Conservation (phyloP, 805 yeast genomes). For the Candida fluviatilis region DNA sequence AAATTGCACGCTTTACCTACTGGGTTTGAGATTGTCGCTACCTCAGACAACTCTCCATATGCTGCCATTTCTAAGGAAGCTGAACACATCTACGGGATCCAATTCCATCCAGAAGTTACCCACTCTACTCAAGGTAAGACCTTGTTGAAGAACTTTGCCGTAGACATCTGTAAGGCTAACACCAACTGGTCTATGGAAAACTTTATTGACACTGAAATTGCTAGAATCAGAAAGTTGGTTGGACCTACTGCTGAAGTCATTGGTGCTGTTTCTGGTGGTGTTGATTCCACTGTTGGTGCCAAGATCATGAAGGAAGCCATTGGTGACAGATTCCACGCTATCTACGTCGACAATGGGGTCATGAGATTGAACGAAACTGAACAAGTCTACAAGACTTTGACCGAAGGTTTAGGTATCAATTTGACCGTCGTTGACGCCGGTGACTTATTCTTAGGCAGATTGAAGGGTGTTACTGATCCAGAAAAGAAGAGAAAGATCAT, state of each 20-base stretch:
- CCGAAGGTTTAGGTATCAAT: conserved; percentile 91
- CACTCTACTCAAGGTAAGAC: conserved; percentile 90
- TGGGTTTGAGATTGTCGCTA: conserved; percentile 85
- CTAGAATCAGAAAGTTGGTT: conserved; percentile 83
- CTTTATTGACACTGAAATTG: conserved; percentile 94
- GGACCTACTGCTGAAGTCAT: conserved; percentile 98
- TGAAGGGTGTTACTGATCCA: conserved; percentile 95
- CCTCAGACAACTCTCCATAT: conserved; percentile 90
- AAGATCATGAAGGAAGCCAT: conserved; percentile 97
- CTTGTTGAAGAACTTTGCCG: conserved; percentile 88
- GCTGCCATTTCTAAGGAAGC: conserved; percentile 83
- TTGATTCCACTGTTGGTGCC: conserved; percentile 98
- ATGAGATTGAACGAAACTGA: conserved; percentile 93
- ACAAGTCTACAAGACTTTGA: conserved; percentile 81
- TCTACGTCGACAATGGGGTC: conserved; percentile 96
- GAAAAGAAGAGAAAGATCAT: conserved; percentile 98
- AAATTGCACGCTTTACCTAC: conserved; percentile 86
- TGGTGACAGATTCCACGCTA: conserved; percentile 98
- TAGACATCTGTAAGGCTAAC: conserved; percentile 77
- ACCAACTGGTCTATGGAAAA: conserved; percentile 98
- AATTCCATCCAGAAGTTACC: conserved; percentile 98
- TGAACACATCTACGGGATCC: conserved; percentile 85
- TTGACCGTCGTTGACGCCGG: conserved; percentile 92
- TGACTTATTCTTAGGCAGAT: conserved; percentile 79
- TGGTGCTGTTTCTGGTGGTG: conserved; percentile 99